Percentiles rank a stretch among this genome's conserved stretches.
phyloP scores from a whole-genome alignment of 768 basidiomycete genomes.

The Phylloporus sp. region DNA sequence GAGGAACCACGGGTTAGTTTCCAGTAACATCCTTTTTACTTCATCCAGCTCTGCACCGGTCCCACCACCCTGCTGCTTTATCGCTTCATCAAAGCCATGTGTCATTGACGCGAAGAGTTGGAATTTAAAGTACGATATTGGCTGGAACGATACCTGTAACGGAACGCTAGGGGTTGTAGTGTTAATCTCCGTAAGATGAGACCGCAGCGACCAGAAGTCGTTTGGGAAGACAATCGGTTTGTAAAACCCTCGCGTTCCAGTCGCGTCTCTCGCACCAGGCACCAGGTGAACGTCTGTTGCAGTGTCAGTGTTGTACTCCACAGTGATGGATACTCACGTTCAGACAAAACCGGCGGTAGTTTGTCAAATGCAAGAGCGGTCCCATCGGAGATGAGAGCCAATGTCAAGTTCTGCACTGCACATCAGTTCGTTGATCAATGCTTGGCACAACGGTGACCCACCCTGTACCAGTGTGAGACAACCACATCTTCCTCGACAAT shows the following conservation, averaged over 20 bases:
- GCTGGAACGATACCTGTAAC: slow-evolving; percentile 77
- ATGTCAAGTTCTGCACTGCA: slow-evolving; percentile 68
- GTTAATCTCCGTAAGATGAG: slow-evolving; percentile 83
- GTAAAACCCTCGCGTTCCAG: slow-evolving; percentile 67
- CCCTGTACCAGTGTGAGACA: slow-evolving; percentile 81
- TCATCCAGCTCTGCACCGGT: slow-evolving; percentile 82
- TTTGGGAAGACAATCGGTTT: slow-evolving; percentile 90
- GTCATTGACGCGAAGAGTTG: slow-evolving; percentile 83
- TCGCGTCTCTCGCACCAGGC: slow-evolving; percentile 55
- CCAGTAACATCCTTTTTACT: slow-evolving; percentile 88
- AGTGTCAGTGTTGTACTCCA: slow-evolving; percentile 10
- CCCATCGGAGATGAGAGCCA: slow-evolving; percentile 80
- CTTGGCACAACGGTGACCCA: slow-evolving; percentile 28
- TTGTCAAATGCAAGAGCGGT: slow-evolving; percentile 47
- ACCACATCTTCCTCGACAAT: slow-evolving; percentile 52
- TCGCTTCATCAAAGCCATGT: slow-evolving; percentile 81
- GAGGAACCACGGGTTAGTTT: slow-evolving; percentile 87
- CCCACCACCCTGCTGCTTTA: slow-evolving; percentile 64
- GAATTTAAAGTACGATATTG: slow-evolving; percentile 85
- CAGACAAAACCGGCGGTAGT: slow-evolving; percentile 55
- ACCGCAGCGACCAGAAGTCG: slow-evolving; percentile 90
- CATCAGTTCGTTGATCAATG: slow-evolving; percentile 5
- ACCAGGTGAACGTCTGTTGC: slow-evolving; percentile 60
- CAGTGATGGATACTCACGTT: slow-evolving; percentile 47
- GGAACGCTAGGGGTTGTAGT: slow-evolving; percentile 75